These are phyloP conservation scores for Canavalia gladiata DNA, from an alignment of 306 rosid species.

Conservation along the genomic window DNA sequence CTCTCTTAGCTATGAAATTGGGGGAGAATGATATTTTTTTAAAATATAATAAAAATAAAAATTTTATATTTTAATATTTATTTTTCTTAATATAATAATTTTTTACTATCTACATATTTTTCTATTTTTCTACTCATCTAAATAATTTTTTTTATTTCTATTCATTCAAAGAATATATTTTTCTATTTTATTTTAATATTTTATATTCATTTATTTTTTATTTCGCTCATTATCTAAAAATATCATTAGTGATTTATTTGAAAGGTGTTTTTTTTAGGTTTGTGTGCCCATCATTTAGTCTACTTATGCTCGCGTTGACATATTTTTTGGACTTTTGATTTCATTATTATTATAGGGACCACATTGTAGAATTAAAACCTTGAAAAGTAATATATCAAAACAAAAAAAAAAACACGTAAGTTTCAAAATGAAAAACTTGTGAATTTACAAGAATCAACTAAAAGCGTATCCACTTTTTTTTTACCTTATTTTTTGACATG, in stretches of 20 bases:
- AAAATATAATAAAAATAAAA: too few species aligned
- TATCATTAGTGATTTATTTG: not conserved
- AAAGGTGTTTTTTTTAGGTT: slow-evolving; percentile 12
- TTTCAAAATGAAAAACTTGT: not conserved
- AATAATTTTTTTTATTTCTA: too few species aligned
- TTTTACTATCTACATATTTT: too few species aligned
- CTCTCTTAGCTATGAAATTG: too few species aligned
- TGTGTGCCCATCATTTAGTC: slow-evolving; percentile 21
- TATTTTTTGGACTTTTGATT: not conserved
- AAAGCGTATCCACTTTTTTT: not conserved
- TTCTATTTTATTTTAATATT: too few species aligned
- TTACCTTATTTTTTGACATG: not conserved
- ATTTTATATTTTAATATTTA: too few species aligned
- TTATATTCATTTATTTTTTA: too few species aligned
- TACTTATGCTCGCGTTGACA: not conserved
- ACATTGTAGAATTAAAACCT: not conserved
- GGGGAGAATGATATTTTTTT: too few species aligned
- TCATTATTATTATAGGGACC: slow-evolving; percentile 1
- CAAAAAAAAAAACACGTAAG: not conserved
- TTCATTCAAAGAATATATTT: too few species aligned
- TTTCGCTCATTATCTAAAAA: too few species aligned
- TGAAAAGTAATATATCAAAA: not conserved
- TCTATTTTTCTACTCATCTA: too few species aligned
- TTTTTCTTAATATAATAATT: too few species aligned
- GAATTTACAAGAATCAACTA: not conserved